These are phyloP conservation scores for Metroxylon sagu DNA, from an alignment of 176 grass and related monocot genomes.

Conservation along the genomic window DNA sequence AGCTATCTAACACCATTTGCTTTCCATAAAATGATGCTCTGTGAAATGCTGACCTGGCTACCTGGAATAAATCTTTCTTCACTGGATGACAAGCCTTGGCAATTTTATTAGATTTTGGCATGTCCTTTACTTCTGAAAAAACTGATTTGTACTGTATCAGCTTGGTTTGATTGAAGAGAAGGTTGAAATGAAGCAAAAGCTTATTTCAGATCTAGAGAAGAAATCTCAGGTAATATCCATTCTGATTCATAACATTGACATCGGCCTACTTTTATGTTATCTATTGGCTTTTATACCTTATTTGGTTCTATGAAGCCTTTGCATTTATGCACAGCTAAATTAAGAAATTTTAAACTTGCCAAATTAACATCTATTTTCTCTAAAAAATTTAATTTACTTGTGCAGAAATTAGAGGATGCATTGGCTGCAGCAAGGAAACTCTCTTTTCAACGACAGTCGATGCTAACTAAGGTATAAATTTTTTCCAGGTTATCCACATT, in stretches of 20 bases:
- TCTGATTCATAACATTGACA: conserved; percentile 12
- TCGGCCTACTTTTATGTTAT: not conserved
- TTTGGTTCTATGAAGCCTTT: too few species aligned
- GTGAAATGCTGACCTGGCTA: too few species aligned
- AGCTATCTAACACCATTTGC: too few species aligned
- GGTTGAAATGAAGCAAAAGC: conserved; percentile 44
- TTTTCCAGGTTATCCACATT: not conserved
- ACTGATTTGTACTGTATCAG: conserved; percentile 32
- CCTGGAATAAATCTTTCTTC: not conserved
- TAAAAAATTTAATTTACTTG: conserved; percentile 9
- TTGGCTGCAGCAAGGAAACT: conserved; percentile 44
- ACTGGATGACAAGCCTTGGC: not conserved
- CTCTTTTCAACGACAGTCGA: conserved; percentile 50
- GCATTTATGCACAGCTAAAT: too few species aligned
- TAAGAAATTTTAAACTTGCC: too few species aligned
- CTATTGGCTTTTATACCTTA: too few species aligned
- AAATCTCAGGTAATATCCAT: conserved; percentile 45
- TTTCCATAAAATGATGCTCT: too few species aligned
- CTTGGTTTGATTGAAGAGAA: conserved; percentile 48
- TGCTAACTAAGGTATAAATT: conserved; percentile 37
- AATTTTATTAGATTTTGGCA: too few species aligned
- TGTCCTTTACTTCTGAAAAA: too few species aligned
- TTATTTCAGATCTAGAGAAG: conserved; percentile 53
- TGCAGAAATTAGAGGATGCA: conserved; percentile 77
- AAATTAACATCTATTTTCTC: too few species aligned